Percentiles rank a stretch among this genome's conserved stretches.
Evolutionary conservation across 2,329 filamentous ascomycete species (phyloP).

Genomic region (Ilyonectria destructans): DNA sequence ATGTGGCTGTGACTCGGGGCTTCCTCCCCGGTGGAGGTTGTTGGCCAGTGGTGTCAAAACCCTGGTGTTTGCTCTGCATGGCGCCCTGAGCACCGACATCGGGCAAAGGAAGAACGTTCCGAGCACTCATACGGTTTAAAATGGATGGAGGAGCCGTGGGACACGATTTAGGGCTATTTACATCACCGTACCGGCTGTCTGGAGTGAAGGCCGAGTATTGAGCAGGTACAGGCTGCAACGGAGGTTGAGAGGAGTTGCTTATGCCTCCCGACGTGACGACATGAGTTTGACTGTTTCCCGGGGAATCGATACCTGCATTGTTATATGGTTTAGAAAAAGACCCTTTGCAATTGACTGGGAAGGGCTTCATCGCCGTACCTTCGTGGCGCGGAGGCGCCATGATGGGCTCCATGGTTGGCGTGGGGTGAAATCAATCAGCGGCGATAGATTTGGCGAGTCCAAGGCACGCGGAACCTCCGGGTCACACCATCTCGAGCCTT

Average conservation of each 20-base stretch:
- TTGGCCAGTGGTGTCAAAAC: slow-evolving; percentile 90
- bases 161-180: slow-evolving; percentile 85
- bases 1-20: slow-evolving; percentile 92
- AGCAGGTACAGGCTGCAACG: slow-evolving; percentile 80
- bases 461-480: too few species aligned
- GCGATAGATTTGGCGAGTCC: too few species aligned
- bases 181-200: slow-evolving; percentile 82
- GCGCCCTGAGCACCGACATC: slow-evolving; percentile 66
- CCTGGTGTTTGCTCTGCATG: slow-evolving; percentile 72
- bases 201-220: slow-evolving; percentile 76
- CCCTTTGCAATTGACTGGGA: too few species aligned
- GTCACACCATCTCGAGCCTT: too few species aligned
- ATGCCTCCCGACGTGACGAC: slow-evolving; percentile 82
- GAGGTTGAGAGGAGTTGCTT: slow-evolving; percentile 82
- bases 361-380: too few species aligned
- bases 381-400: too few species aligned
- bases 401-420: too few species aligned
- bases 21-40: slow-evolving; percentile 95
- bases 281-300: slow-evolving; percentile 64
- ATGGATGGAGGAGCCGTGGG: slow-evolving; percentile 76
- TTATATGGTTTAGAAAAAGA: too few species aligned
- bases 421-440: too few species aligned
- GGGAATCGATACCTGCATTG: too few species aligned
- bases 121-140: slow-evolving; percentile 77
- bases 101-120: slow-evolving; percentile 80